Conservation (phyloP, 108 stramenopile species). For the Hondaea fermentalgiana region DNA sequence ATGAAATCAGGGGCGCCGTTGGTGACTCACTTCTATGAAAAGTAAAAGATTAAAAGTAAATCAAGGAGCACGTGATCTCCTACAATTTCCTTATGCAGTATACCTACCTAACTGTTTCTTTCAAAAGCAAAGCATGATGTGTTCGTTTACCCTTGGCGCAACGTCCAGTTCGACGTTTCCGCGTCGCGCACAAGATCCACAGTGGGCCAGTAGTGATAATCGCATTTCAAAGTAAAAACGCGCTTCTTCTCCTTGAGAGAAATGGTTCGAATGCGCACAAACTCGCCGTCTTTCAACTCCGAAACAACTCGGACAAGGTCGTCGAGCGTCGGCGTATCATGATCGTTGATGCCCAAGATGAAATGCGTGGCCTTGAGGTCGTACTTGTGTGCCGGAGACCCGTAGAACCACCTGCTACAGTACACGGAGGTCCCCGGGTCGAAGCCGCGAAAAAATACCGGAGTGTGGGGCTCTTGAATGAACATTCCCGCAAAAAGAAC, state of each 20-base stretch:
- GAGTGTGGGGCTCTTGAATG: constrained; percentile 34
- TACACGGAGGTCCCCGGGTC: constrained; percentile 30
- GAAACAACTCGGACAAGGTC: constrained; percentile 24
- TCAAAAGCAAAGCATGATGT: no score
- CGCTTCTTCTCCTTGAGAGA: constrained; percentile 30
- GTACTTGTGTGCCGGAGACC: constrained; percentile 40
- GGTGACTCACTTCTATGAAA: no score
- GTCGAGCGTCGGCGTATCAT: constrained; percentile 35
- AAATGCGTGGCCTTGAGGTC: constrained; percentile 26
- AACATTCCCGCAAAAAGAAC: constrained; percentile 40
- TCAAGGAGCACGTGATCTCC: no score
- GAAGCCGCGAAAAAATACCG: constrained; percentile 28
- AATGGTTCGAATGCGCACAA: constrained; percentile 36
- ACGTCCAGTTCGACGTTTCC: neutral
- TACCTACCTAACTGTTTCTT: no score
- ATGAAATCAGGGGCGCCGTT: no score
- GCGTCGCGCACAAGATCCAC: neutral
- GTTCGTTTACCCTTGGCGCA: neutral
- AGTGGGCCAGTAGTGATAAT: constrained; percentile 36
- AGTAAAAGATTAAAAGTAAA: no score
- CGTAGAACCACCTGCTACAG: constrained; percentile 36
- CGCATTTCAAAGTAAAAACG: constrained; percentile 26
- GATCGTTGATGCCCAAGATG: constrained; percentile 37
- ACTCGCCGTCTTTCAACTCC: constrained; percentile 17
- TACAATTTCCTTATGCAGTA: no score